Evolutionary conservation across 140 eudicot species (phyloP).

Genomic region (Bidens hawaiensis): DNA sequence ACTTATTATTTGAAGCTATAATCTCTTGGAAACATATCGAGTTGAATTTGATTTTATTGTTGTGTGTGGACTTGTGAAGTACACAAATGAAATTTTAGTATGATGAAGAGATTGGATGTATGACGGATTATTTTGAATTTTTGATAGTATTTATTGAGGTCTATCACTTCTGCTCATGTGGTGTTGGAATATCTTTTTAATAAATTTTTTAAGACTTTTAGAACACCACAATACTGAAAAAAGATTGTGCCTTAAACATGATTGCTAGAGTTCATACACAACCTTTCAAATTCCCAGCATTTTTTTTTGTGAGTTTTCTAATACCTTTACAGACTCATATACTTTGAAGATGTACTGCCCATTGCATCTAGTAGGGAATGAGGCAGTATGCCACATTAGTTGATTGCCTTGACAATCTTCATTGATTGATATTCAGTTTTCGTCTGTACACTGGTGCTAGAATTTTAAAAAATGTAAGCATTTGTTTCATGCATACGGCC

Average conservation of each 20-base stretch:
- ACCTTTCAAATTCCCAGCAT: background rate
- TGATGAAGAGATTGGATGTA: background rate
- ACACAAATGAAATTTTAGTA: background rate
- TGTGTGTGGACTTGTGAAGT: too few species aligned
- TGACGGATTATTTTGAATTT: background rate
- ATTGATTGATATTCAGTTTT: background rate
- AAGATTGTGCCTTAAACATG: too few species aligned
- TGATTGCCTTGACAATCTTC: background rate
- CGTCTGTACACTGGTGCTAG: background rate
- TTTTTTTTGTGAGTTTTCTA: background rate
- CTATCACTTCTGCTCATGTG: background rate
- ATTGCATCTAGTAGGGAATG: background rate
- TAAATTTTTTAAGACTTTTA: background rate
- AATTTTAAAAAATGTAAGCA: background rate
- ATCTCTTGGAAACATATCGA: background rate
- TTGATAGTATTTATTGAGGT: background rate
- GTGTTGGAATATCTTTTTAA: background rate
- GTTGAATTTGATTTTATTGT: too few species aligned
- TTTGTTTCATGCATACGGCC: background rate
- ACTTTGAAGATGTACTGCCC: background rate
- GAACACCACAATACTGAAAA: background rate
- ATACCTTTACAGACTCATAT: background rate
- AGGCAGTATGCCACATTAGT: background rate
- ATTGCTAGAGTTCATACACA: background rate
- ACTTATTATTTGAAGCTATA: background rate